Base-by-base conservation (phyloP, 257 asterid genomes). In the Linaria vulgaris region DNA sequence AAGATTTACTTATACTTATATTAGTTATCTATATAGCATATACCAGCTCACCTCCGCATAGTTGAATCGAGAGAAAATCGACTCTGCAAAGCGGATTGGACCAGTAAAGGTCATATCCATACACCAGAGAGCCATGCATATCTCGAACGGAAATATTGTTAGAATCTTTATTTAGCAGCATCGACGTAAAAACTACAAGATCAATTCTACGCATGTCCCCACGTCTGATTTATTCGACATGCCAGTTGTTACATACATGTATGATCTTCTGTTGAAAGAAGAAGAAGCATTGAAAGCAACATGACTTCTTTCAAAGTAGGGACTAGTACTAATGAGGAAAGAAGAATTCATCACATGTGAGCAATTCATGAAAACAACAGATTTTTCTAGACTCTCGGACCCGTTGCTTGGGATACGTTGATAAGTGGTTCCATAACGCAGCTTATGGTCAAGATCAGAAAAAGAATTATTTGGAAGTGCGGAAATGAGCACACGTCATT, bases 101-200 rank as follows among this genome's bases (percentile, higher is more conserved):
- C 83, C 82, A 76, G 0, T 75, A 69, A 5, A 78, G 72, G 64
- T 80, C 82, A 67, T 79, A 73, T 44, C 91, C 87, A 64, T 79
- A 84, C 48, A 76, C 52, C 37, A 79, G 38, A 30, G 78, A 65
- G 4, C 21, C 67, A 1, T 63, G 79, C 31, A 84, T 69, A 47
- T 64, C 66, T n/a, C 59, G 53, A 57, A 74, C 58, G 3, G 82
- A 68, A 9, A 66, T 31, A 10, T 62, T 44, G 1, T 56, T 34
- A 9, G 1, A 12, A 31, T 50, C 24, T 47, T 50, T 44, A 63
- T n/a, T n/a, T n/a, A 71, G 56, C 46, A 48, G 44, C 68, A 59
- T 34, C 5, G 76, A 65, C n/a, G 68, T 71, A 46, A 39, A 3
- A 4, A 1, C 43, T 50, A 41, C 39, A 41, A 43, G 1, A 10